Evolutionary conservation across 164 flowering plant species (phyloP), one percentile per base, ranked within the genome.

Genomic region (Echeveria elegans): DNA sequence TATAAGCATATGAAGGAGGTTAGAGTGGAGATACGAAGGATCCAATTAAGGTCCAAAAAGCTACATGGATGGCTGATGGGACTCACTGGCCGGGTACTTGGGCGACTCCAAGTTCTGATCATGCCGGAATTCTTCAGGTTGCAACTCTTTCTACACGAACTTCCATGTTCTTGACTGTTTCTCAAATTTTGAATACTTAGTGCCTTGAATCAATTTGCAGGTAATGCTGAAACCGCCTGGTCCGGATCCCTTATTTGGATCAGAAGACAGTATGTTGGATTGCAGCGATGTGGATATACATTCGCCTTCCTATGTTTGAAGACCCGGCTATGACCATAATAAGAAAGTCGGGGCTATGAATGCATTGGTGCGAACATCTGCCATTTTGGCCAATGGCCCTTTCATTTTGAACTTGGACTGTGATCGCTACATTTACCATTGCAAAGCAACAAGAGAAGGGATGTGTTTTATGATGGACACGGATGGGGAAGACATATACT

Each of bases 71-170:
- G 97, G 84, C 92, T 53, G 93, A 90, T 76, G 86, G 88, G 43
- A 85, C 90, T 23, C 94, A 85, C 66, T 90, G 97, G 97, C 97
- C 97, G 29, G 97, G 97, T 14, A 90, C 95, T 56, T 90, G 97
- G 97, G 58, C 75, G 36, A 68, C 64, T 52, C 71, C 86, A 66
- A 70, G 77, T 10, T 45, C 84, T 1, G 89, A 87, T 61, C 92
- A 90, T 60, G 69, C 92, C 4, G 85, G 97, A 68, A 82, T 90
- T 38, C 81, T 90, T 31, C 97, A 90, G 95, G 97, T 90, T 23
- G 14, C 21, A 21, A 50, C 53, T 47, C 53, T 47, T 4, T 7
- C 4, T n/a, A 2, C 18, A 5, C 21, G 16, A 4, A 47, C 2
- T 47, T 47, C 11, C 47, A 23, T 16, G 21, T 18, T 47, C 53